A percentile compares a stretch with the other conserved stretches of the same genome.
phyloP scores from a whole-genome alignment of 257 asterid species.

The Oldenlandia corymbosa region DNA sequence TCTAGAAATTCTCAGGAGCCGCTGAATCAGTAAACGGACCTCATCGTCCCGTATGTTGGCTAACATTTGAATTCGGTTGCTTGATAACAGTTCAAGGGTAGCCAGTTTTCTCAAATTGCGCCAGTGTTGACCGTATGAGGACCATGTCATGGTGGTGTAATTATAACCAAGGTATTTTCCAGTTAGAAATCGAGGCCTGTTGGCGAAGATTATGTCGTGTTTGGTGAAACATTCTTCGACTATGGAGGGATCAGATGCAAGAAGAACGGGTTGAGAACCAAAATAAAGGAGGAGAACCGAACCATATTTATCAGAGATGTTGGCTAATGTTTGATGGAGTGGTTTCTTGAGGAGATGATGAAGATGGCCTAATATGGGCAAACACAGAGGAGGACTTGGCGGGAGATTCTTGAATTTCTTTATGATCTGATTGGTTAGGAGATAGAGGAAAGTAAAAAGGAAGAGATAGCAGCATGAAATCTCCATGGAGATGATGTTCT shows the following conservation, averaged over 20 bases:
- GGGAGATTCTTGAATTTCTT: conserved; percentile 55
- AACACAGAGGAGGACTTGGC: conserved; percentile 50
- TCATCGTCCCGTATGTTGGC: conserved; percentile 13
- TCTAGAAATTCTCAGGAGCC: neutral
- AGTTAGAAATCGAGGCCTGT: conserved; percentile 55
- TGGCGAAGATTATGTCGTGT: conserved; percentile 61
- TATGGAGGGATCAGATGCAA: conserved; percentile 51
- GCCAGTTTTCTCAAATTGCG: conserved; percentile 34
- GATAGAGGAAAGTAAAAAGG: conserved; percentile 19
- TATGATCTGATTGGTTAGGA: conserved; percentile 21
- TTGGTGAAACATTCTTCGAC: conserved; percentile 61
- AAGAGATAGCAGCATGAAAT: conserved; percentile 5
- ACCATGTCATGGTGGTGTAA: conserved; percentile 55
- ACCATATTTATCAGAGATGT: conserved; percentile 41
- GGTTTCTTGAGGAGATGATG: conserved; percentile 54
- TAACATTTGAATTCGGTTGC: conserved; percentile 20
- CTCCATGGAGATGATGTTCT: neutral
- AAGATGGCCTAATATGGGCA: conserved; percentile 68
- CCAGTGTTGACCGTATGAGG: conserved; percentile 45
- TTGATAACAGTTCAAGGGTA: conserved; percentile 31
- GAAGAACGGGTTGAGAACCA: conserved; percentile 56
- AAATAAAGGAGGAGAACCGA: conserved; percentile 50
- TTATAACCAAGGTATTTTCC: conserved; percentile 62
- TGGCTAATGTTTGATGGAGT: conserved; percentile 46
- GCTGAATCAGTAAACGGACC: conserved; percentile 15